phyloP scores from a whole-genome alignment of 169 alveolate genomes.

The Babesia divergens region DNA sequence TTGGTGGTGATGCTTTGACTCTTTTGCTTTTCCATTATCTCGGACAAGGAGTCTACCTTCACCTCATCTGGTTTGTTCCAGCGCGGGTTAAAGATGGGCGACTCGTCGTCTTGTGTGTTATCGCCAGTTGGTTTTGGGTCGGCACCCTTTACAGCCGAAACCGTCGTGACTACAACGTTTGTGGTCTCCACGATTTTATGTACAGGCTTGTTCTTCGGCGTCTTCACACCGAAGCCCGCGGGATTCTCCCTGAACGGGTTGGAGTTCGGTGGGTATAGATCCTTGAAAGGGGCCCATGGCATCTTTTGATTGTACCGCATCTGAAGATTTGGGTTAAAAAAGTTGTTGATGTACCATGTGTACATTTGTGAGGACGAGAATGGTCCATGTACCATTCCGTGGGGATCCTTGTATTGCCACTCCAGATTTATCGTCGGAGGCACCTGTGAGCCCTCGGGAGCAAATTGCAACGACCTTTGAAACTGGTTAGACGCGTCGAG shows the following conservation, averaged over 20 bases:
- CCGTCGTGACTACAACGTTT: neutral
- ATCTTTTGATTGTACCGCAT: conserved; percentile 68
- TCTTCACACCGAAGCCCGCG: conserved; percentile 17
- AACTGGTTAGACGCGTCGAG: conserved; percentile 6
- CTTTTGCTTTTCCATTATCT: conserved; percentile 62
- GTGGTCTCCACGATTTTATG: neutral
- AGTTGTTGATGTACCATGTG: conserved; percentile 72
- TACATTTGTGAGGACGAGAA: conserved; percentile 75
- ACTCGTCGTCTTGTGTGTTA: neutral
- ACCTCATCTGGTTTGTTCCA: conserved; percentile 59
- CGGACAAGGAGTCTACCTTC: conserved; percentile 53
- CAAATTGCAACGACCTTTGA: conserved; percentile 6
- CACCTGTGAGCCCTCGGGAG: neutral
- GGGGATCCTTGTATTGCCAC: conserved; percentile 79
- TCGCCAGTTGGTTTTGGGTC: neutral
- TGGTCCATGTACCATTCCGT: conserved; percentile 77
- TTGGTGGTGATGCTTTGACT: conserved; percentile 26
- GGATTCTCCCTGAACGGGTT: conserved; percentile 68
- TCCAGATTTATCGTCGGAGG: conserved; percentile 18
- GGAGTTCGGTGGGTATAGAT: conserved; percentile 62
- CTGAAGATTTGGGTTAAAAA: conserved; percentile 69
- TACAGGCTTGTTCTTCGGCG: neutral
- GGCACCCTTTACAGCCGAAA: neutral
- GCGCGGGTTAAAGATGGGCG: conserved; percentile 8
- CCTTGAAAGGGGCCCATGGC: conserved; percentile 76